A percentile compares a stretch with the other conserved stretches of the same genome.
Conservation (phyloP, 2,329 filamentous ascomycete species). For the Scortechinia acanthostroma region DNA sequence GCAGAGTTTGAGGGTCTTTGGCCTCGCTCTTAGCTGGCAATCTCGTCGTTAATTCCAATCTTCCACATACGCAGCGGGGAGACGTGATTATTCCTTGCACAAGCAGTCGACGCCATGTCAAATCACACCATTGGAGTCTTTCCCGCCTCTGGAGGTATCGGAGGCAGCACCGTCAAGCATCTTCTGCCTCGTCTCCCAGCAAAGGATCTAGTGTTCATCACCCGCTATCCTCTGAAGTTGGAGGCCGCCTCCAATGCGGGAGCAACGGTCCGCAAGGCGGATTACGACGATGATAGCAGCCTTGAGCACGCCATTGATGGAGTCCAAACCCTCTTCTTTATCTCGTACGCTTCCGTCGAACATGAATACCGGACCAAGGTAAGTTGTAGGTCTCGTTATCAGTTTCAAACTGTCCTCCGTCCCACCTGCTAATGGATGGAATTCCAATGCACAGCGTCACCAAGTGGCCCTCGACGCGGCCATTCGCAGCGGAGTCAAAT, state of each 20-base stretch:
- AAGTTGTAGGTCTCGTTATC: too few relatives aligned
- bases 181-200: constrained; percentile 31
- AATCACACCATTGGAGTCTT: constrained; percentile 33
- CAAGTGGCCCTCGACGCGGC: constrained; percentile 41
- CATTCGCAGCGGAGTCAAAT: constrained; percentile 35
- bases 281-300: constrained; percentile 36
- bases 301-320: constrained; percentile 37
- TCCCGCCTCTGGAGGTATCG: constrained; percentile 43
- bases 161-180: constrained; percentile 37
- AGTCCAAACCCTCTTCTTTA: constrained; percentile 41
- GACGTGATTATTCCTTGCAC: too few relatives aligned
- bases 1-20: too few relatives aligned
- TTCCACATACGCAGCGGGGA: too few relatives aligned
- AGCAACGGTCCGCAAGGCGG: constrained; percentile 38
- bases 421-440: too few relatives aligned
- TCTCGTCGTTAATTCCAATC: too few relatives aligned
- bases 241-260: constrained; percentile 25
- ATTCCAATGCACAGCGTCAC: constrained; percentile 28
- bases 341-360: constrained; percentile 42
- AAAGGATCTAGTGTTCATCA: constrained; percentile 35
- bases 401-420: too few relatives aligned
- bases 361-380: constrained; percentile 33
- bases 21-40: too few relatives aligned
- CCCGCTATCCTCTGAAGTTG: constrained; percentile 30
- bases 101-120: too few relatives aligned